Evolutionary conservation across 2,329 filamentous ascomycete genomes (phyloP).

Genomic region (Penicillium nordicum): DNA sequence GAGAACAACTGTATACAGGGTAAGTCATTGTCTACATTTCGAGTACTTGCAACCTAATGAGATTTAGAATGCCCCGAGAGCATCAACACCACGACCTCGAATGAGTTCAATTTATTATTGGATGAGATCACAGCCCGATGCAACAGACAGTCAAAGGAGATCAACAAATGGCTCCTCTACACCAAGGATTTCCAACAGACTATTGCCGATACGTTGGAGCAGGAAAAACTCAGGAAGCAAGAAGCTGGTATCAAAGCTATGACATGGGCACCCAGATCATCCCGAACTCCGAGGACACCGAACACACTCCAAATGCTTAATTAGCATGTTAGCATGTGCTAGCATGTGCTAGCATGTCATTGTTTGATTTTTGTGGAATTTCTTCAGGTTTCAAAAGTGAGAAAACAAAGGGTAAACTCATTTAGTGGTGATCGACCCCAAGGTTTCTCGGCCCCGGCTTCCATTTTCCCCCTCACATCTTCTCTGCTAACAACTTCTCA

Average conservation of each 20-base stretch:
- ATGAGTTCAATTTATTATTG: background rate
- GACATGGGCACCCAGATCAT: background rate
- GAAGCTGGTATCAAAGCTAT: background rate
- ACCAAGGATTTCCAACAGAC: background rate
- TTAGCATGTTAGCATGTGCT: too few relatives aligned
- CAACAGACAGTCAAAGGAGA: background rate
- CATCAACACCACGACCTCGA: background rate
- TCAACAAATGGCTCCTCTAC: background rate
- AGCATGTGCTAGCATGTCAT: too few relatives aligned
- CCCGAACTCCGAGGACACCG: background rate
- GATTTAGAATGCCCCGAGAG: background rate
- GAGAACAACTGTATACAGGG: background rate
- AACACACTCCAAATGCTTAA: background rate
- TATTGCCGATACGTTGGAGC: background rate
- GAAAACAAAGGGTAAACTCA: background rate
- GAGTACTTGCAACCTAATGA: background rate
- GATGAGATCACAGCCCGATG: slow-evolving; percentile 1
- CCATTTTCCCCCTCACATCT: slow-evolving; percentile 1
- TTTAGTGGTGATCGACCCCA: background rate
- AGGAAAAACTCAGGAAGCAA: background rate
- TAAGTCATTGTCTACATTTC: background rate
- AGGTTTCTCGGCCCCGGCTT: background rate
- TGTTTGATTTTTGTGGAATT: background rate
- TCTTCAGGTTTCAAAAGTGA: background rate
- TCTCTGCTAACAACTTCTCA: background rate